Evolutionary conservation across 2,329 filamentous ascomycete genomes (phyloP).

Genomic region (Decorospora gaudefroyi): DNA sequence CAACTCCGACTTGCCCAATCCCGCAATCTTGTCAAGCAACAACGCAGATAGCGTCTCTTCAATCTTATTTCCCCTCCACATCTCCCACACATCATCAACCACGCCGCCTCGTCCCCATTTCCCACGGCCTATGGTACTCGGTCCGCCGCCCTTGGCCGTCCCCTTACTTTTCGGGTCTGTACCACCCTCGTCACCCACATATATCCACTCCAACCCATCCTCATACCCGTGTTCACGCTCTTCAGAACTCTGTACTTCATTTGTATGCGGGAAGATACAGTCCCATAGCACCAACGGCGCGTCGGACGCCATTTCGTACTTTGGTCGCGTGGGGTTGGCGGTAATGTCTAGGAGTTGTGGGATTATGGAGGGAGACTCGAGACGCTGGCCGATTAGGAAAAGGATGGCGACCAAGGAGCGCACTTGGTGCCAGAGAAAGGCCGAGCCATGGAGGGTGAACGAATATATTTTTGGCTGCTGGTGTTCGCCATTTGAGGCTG

Average conservation of each 20-base stretch:
- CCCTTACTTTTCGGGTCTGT: constrained; percentile 51
- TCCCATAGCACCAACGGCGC: constrained; percentile 93
- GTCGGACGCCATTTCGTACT: constrained; percentile 89
- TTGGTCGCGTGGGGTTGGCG: constrained; percentile 74
- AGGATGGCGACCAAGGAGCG: constrained; percentile 89
- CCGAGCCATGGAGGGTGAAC: constrained; percentile 85
- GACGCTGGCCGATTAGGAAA: constrained; percentile 88
- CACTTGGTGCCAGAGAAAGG: constrained; percentile 98
- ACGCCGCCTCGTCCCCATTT: constrained; percentile 46
- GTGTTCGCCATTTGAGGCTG: not conserved
- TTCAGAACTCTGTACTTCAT: constrained; percentile 46
- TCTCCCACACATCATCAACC: constrained; percentile 69
- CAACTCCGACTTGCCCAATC: constrained; percentile 43
- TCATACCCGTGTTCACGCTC: constrained; percentile 50
- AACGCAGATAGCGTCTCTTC: constrained; percentile 82
- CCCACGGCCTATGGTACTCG: constrained; percentile 28
- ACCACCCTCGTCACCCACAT: constrained; percentile 68
- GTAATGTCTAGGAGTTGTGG: constrained; percentile 73
- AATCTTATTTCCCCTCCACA: constrained; percentile 84
- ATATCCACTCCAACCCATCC: constrained; percentile 76
- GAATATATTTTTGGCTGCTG: constrained; percentile 71
- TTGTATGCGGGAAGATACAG: constrained; percentile 74
- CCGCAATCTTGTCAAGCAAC: constrained; percentile 67
- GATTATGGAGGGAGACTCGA: constrained; percentile 76
- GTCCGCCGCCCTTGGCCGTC: constrained; percentile 17